Percentiles rank a stretch among this genome's conserved stretches.
These are phyloP conservation scores for Ministeria vibrans DNA, from an alignment of 78 protist genomes.

Conservation along the genomic window DNA sequence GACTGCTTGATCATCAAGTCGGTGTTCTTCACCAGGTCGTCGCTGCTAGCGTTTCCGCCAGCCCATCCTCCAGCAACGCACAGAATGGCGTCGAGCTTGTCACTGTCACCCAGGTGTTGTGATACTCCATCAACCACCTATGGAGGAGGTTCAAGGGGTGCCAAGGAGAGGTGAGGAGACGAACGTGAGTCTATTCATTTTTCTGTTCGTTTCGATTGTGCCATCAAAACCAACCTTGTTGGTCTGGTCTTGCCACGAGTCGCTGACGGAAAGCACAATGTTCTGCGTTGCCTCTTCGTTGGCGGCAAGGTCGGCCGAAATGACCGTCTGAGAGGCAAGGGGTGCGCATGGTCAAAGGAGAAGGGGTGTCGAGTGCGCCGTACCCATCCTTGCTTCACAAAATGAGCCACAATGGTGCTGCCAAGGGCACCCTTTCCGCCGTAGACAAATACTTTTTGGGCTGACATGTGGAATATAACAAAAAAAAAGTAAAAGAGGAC, in stretches of 20 bases:
- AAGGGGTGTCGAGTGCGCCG: background rate
- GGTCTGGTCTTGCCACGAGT: background rate
- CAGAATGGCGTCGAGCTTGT: slow-evolving; percentile 34
- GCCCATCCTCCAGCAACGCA: slow-evolving; percentile 64
- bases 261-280: background rate
- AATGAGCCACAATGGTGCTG: slow-evolving; percentile 1
- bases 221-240: background rate
- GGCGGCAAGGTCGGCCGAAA: slow-evolving; percentile 28
- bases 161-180: background rate
- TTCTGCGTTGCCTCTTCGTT: slow-evolving; percentile 11
- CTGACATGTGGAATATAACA: background rate
- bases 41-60: slow-evolving; percentile 30
- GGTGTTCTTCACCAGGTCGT: slow-evolving; percentile 17
- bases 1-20: slow-evolving; percentile 46
- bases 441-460: slow-evolving; percentile 13
- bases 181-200: background rate
- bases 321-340: background rate
- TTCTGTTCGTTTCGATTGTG: background rate
- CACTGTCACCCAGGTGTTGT: background rate
- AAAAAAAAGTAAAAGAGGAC: background rate
- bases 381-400: background rate
- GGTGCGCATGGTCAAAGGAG: background rate
- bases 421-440: slow-evolving; percentile 71
- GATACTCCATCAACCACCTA: background rate
- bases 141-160: background rate